Evolutionary conservation across 2,329 filamentous ascomycete species (phyloP).

Genomic region (Diaporthe sp.): DNA sequence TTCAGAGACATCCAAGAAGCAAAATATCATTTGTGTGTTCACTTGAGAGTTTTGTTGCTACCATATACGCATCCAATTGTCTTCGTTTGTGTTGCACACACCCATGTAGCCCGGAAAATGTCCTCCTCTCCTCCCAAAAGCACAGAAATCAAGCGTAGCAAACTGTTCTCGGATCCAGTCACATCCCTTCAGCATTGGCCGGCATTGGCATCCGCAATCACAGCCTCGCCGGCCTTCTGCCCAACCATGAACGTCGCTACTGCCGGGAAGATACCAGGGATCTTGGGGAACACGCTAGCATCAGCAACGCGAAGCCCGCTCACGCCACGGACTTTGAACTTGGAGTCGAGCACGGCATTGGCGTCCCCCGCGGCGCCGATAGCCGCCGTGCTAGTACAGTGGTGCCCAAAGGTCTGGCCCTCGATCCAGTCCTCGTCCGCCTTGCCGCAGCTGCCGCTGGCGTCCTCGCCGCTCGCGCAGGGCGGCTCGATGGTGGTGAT

Average conservation of each 20-base stretch:
- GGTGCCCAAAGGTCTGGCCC: conserved; percentile 64
- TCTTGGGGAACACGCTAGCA: conserved; percentile 63
- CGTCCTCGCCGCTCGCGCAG: conserved; percentile 37
- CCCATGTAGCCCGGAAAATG: not conserved
- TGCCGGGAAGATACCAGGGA: conserved; percentile 58
- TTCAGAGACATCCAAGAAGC: too few species aligned
- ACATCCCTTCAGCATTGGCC: not conserved
- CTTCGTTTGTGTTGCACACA: not conserved
- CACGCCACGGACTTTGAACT: conserved; percentile 65
- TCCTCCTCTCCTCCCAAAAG: not conserved
- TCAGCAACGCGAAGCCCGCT: conserved; percentile 65
- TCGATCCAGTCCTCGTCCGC: conserved; percentile 48
- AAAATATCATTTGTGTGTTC: too few species aligned
- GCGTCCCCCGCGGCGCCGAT: conserved; percentile 63
- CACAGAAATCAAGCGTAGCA: not conserved
- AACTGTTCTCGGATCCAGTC: not conserved
- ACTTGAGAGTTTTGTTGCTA: too few species aligned
- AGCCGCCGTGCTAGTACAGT: conserved; percentile 62
- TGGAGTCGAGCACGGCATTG: conserved; percentile 63
- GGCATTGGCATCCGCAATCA: conserved; percentile 45
- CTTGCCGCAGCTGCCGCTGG: conserved; percentile 39
- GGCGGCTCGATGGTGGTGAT: conserved; percentile 43
- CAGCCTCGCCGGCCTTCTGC: conserved; percentile 71
- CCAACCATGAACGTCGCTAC: conserved; percentile 66
- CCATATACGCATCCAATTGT: too few species aligned